Evolutionary conservation across 2,329 filamentous ascomycete genomes (phyloP).

Genomic region (Aspergillus novofumigatus): DNA sequence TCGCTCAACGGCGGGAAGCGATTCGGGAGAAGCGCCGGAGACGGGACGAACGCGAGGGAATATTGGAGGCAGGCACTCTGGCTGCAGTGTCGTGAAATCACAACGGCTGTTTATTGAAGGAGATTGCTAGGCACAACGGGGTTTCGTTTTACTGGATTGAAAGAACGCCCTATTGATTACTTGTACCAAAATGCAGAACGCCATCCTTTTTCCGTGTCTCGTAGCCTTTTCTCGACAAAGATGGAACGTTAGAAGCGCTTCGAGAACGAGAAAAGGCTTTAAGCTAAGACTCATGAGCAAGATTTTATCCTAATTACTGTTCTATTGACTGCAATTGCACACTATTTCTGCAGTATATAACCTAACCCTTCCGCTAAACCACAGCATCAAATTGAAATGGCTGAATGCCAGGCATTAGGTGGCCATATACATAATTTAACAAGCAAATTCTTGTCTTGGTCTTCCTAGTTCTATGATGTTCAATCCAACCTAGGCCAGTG

Average conservation of each 20-base stretch:
- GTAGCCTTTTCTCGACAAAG: neutral
- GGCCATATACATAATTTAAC: neutral
- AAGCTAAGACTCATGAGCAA: neutral
- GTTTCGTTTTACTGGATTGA: neutral
- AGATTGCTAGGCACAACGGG: neutral
- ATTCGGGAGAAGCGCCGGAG: constrained; percentile 87
- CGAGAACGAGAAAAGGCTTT: neutral
- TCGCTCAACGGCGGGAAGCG: constrained; percentile 72
- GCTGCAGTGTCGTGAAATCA: constrained; percentile 33
- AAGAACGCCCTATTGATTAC: constrained; percentile 7
- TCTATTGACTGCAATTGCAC: neutral
- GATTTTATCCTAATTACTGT: neutral
- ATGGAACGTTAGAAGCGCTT: neutral
- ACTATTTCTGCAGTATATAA: neutral
- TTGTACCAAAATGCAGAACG: constrained; percentile 32
- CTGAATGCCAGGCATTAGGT: neutral
- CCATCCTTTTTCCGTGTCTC: constrained; percentile 5
- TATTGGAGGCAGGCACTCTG: constrained; percentile 31
- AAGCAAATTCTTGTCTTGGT: neutral
- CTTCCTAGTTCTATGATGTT: neutral
- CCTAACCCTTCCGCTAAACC: neutral
- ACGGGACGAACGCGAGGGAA: constrained; percentile 63
- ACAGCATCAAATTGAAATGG: neutral
- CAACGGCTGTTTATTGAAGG: neutral
- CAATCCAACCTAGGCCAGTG: neutral